Evolutionary conservation across 331 rosid species (phyloP).

Genomic region (Dryas integrifolia): DNA sequence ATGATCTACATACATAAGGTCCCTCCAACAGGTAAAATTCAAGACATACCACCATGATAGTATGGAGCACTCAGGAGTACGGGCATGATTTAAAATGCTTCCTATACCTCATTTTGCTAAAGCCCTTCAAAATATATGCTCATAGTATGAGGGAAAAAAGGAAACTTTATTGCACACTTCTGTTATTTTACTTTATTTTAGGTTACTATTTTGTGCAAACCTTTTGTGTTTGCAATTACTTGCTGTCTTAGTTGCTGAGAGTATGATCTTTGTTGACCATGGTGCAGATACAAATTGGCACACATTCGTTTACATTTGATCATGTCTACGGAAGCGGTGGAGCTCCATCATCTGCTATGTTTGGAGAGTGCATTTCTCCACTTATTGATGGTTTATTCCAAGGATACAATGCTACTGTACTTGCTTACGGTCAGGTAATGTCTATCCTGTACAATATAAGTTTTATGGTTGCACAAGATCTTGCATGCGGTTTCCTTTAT

Average conservation of each 20-base stretch:
- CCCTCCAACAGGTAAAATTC: too few relatives aligned
- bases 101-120: too few relatives aligned
- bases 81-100: too few relatives aligned
- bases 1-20: too few relatives aligned
- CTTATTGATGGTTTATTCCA: conserved; percentile 76
- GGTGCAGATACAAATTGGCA: conserved; percentile 69
- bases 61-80: too few relatives aligned
- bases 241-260: conserved; percentile 17
- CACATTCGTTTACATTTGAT: conserved; percentile 82
- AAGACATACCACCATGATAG: too few relatives aligned
- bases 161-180: background rate
- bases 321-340: conserved; percentile 67
- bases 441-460: conserved; percentile 14
- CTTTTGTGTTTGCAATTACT: conserved; percentile 2
- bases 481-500: conserved; percentile 8
- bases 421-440: conserved; percentile 86
- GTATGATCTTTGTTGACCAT: conserved; percentile 32
- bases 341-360: conserved; percentile 60
- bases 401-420: conserved; percentile 85
- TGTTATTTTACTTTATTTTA: background rate
- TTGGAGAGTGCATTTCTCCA: conserved; percentile 70
- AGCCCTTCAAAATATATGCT: too few relatives aligned
- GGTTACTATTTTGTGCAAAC: too few relatives aligned
- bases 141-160: too few relatives aligned
- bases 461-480: conserved; percentile 21